Conservation (phyloP, 1,284 basidiomycete genomes). For the Leccinum subspadiceum region DNA sequence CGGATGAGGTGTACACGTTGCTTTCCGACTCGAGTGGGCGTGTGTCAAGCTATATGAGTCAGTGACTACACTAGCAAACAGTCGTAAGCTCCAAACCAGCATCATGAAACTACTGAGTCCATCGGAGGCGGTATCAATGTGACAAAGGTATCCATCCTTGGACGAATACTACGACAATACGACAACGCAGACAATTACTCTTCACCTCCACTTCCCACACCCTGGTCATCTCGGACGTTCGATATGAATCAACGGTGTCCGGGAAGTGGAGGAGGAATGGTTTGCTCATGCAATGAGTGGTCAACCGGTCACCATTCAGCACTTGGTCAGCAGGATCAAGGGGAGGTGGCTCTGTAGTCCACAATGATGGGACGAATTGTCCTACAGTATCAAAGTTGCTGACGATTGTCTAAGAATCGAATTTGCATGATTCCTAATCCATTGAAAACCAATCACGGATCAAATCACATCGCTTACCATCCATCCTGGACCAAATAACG, state of each 20-base stretch:
- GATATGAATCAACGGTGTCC: not conserved
- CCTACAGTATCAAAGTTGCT: not conserved
- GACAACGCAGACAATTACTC: not conserved
- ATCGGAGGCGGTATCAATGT: not conserved
- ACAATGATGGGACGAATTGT: not conserved
- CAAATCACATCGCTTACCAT: not conserved
- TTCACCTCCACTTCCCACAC: not conserved
- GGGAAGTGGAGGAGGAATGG: not conserved
- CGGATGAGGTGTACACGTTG: not conserved
- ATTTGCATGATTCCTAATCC: not conserved
- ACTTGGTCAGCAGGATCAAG: not conserved
- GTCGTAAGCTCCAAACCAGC: not conserved
- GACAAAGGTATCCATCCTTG: not conserved
- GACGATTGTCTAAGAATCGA: not conserved
- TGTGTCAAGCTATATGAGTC: not conserved
- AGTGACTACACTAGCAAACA: not conserved
- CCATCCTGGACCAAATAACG: not conserved
- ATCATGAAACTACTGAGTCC: not conserved
- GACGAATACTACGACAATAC: not conserved
- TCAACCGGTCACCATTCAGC: not conserved
- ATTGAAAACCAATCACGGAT: not conserved
- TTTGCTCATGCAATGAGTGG: not conserved
- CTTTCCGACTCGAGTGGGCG: not conserved
- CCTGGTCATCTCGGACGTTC: not conserved
- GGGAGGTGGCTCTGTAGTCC: not conserved